These are phyloP conservation scores for Ustilago sp. DNA, from an alignment of 1,284 basidiomycete species.

Conservation along the genomic window DNA sequence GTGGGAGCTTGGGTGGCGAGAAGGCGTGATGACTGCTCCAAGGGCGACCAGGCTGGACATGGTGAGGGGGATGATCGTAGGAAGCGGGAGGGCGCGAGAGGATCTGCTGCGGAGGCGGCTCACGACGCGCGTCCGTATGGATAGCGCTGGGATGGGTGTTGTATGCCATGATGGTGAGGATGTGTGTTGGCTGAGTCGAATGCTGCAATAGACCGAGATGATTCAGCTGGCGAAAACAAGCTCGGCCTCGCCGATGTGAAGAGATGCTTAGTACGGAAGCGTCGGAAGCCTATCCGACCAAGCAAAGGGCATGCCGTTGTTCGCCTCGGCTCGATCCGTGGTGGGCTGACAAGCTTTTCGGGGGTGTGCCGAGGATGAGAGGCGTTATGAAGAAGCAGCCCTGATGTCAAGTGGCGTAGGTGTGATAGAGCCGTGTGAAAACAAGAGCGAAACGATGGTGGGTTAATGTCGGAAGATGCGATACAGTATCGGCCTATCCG, in stretches of 20 bases:
- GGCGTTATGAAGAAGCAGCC: background rate
- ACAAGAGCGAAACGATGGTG: background rate
- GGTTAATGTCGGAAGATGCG: background rate
- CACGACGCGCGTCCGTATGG: constrained; percentile 6
- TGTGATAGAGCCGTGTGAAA: background rate
- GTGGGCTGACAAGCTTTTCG: background rate
- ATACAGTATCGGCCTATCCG: background rate
- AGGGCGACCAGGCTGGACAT: background rate
- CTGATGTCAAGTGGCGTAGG: background rate
- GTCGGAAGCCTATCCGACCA: background rate
- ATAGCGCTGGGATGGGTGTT: background rate
- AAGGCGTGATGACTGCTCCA: constrained; percentile 16
- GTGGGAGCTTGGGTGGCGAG: constrained; percentile 24
- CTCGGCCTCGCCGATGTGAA: background rate
- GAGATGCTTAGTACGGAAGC: background rate
- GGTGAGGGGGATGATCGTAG: constrained; percentile 10
- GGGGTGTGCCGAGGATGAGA: background rate
- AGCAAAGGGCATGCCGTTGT: background rate
- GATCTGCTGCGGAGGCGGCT: constrained; percentile 9
- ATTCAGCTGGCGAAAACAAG: background rate
- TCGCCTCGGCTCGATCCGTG: background rate
- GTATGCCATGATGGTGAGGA: constrained; percentile 9
- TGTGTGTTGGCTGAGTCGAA: background rate
- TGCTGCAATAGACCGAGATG: background rate
- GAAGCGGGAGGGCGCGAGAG: constrained; percentile 3